These are phyloP conservation scores for Kodamaea restingae DNA, from an alignment of 805 yeast species.

Conservation along the genomic window DNA sequence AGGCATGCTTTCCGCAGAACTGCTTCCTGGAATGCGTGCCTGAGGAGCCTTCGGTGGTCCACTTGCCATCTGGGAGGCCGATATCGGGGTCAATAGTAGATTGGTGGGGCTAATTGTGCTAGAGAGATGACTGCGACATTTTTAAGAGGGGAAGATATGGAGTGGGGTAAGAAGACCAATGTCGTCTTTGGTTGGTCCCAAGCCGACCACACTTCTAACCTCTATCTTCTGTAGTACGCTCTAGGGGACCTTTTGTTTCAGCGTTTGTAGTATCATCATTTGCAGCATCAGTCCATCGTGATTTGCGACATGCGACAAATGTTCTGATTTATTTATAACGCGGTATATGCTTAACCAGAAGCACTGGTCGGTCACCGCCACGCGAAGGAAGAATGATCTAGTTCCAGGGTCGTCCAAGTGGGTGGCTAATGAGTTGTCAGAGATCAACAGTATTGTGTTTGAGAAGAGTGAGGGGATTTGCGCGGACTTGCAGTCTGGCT, in stretches of 20 bases:
- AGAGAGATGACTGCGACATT: too few relatives aligned
- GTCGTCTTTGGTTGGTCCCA: too few relatives aligned
- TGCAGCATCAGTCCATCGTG: too few relatives aligned
- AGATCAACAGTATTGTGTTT: conserved; percentile 34
- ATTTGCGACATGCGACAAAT: neutral
- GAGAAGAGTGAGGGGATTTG: conserved; percentile 38
- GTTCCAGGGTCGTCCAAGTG: conserved; percentile 53
- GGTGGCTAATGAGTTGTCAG: conserved; percentile 43
- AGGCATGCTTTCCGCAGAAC: neutral
- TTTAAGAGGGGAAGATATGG: too few relatives aligned
- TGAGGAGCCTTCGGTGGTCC: neutral
- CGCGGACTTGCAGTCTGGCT: conserved; percentile 33
- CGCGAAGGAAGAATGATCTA: conserved; percentile 15
- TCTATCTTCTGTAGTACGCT: too few relatives aligned
- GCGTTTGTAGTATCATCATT: too few relatives aligned
- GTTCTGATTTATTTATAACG: neutral
- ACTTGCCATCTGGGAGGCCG: neutral
- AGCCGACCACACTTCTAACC: too few relatives aligned
- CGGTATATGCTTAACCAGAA: conserved; percentile 6
- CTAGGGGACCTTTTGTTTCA: too few relatives aligned
- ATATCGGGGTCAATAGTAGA: too few relatives aligned
- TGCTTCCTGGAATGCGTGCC: neutral
- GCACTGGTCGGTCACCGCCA: conserved; percentile 9
- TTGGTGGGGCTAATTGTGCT: too few relatives aligned
- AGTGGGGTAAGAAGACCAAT: too few relatives aligned